A percentile compares a stretch with the other conserved stretches of the same genome.
phyloP scores from a whole-genome alignment of 306 rosid species.

The Inga leiocalycina region DNA sequence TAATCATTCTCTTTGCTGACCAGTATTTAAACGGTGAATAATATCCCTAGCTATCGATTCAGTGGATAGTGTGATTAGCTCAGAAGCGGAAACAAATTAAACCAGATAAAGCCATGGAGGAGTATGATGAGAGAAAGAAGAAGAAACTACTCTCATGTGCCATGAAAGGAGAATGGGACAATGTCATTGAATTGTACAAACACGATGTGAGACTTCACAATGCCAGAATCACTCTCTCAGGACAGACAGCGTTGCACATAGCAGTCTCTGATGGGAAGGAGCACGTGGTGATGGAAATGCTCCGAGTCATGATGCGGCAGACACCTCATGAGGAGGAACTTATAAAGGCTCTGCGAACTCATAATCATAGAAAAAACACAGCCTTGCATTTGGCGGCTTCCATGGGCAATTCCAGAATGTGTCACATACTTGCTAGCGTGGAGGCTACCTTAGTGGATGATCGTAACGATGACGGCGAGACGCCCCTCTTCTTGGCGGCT shows the following conservation, averaged over 20 bases:
- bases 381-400: constrained; percentile 52
- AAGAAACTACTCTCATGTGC: not conserved
- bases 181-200: constrained; percentile 24
- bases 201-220: not conserved
- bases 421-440: constrained; percentile 23
- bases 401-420: constrained; percentile 12
- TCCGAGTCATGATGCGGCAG: not conserved
- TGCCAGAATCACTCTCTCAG: not conserved
- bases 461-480: not conserved
- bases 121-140: not conserved
- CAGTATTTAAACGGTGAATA: too few relatives aligned
- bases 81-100: too few relatives aligned
- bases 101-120: too few relatives aligned
- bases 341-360: not conserved
- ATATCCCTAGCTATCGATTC: too few relatives aligned
- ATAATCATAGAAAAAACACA: constrained; percentile 37
- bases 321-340: too few relatives aligned
- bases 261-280: constrained; percentile 51
- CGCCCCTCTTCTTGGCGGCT: not conserved
- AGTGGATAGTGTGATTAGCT: too few relatives aligned
- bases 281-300: constrained; percentile 18
- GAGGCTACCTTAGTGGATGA: not conserved
- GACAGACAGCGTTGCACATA: constrained; percentile 53
- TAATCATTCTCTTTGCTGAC: too few relatives aligned
- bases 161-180: constrained; percentile 46